Evolutionary conservation across 176 grass and related monocot genomes (phyloP).

Genomic region (Aegilops umbellulata): DNA sequence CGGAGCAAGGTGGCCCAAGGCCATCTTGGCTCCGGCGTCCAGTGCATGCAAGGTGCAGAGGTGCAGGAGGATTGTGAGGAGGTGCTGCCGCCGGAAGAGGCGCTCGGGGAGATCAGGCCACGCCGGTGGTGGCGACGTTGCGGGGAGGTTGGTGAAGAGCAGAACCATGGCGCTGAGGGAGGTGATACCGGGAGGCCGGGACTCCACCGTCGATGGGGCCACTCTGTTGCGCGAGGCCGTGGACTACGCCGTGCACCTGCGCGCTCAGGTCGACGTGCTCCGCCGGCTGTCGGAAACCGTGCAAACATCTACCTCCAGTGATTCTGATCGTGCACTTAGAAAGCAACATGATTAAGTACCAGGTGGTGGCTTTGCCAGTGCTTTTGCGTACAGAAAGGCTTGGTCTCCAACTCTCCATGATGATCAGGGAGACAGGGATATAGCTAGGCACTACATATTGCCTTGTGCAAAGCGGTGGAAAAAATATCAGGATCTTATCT

Average conservation of each 20-base stretch:
- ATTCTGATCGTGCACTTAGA: background rate
- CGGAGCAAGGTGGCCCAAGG: conserved; percentile 26
- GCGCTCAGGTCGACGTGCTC: conserved; percentile 65
- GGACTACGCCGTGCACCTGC: conserved; percentile 63
- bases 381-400: no score
- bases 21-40: background rate
- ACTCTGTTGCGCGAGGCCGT: conserved; percentile 53
- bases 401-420: no score
- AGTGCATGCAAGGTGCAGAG: background rate
- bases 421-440: no score
- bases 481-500: no score
- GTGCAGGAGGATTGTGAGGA: conserved; percentile 28
- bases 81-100: conserved; percentile 20
- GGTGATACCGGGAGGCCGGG: conserved; percentile 55
- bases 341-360: background rate
- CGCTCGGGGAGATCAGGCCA: background rate
- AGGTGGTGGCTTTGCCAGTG: no score
- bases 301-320: conserved; percentile 16
- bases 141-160: conserved; percentile 45
- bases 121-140: background rate
- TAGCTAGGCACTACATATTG: no score
- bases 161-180: conserved; percentile 54
- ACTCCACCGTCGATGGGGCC: conserved; percentile 24
- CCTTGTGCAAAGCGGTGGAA: no score
- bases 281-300: conserved; percentile 40